These are phyloP conservation scores for Boletellus ananas DNA, from an alignment of 768 basidiomycete genomes.

Conservation along the genomic window DNA sequence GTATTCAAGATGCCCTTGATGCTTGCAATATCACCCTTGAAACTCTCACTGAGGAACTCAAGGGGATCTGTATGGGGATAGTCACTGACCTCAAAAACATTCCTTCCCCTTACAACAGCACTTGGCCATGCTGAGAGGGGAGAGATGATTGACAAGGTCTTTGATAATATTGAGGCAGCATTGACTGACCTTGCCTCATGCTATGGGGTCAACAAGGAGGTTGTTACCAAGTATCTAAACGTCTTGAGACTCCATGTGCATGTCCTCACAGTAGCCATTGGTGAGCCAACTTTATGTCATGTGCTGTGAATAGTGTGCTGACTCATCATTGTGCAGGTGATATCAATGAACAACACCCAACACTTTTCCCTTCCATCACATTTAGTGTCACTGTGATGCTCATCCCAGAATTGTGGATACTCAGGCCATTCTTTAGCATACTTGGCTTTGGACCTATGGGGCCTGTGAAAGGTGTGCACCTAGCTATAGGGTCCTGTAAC, in stretches of 20 bases:
- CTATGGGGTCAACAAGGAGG: constrained; percentile 6
- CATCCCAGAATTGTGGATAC: too few species aligned
- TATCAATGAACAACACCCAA: constrained; percentile 12
- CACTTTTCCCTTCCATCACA: not conserved
- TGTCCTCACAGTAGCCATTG: too few species aligned
- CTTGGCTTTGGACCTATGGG: too few species aligned
- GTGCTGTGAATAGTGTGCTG: not conserved
- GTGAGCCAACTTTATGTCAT: too few species aligned
- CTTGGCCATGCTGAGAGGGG: constrained; percentile 2
- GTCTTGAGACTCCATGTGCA: too few species aligned
- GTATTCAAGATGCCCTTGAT: too few species aligned
- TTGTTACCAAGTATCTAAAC: too few species aligned
- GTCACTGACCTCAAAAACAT: constrained; percentile 1
- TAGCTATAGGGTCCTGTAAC: constrained; percentile 10
- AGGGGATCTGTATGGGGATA: constrained; percentile 1
- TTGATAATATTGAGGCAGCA: constrained; percentile 1
- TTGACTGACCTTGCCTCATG: not conserved
- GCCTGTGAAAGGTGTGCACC: too few species aligned
- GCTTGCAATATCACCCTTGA: constrained; percentile 11
- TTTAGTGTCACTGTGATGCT: constrained; percentile 1
- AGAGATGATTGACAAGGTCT: constrained; percentile 4
- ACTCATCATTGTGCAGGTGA: constrained; percentile 1
- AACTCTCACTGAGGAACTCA: constrained; percentile 7
- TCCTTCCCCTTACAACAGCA: not conserved
- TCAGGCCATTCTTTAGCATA: too few species aligned